Percentiles rank a stretch among this genome's conserved stretches.
These are phyloP conservation scores for Cupressus sempervirens DNA, from an alignment of 75 land plant species.

Conservation along the genomic window DNA sequence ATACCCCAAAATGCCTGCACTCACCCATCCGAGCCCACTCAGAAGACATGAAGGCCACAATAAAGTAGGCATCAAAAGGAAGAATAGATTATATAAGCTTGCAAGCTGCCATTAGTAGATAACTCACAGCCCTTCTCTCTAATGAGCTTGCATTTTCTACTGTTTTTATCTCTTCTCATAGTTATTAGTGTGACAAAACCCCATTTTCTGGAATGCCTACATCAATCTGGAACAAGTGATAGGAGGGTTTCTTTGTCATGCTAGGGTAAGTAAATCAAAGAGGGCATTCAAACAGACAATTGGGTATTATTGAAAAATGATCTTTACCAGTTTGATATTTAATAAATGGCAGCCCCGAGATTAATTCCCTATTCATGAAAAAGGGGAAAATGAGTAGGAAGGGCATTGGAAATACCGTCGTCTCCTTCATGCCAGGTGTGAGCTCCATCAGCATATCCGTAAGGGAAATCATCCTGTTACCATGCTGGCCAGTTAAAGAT, in stretches of 20 bases:
- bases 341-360: no score
- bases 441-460: background rate
- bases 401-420: background rate
- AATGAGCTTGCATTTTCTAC: background rate
- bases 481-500: background rate
- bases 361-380: no score
- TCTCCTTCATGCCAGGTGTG: slow-evolving; percentile 1
- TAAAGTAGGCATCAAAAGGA: background rate
- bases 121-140: background rate
- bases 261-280: no score
- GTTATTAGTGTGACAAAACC: background rate
- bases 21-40: background rate
- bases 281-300: no score
- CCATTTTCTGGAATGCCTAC: background rate
- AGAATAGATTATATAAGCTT: background rate
- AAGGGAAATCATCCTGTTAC: background rate
- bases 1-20: background rate
- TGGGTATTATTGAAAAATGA: no score
- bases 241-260: background rate
- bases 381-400: background rate
- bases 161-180: background rate
- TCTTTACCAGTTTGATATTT: no score
- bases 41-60: background rate
- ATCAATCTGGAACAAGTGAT: background rate
- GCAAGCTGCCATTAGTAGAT: background rate